These are phyloP conservation scores for Taiwanofungus camphoratus DNA, from an alignment of 1,284 basidiomycete species.

Conservation along the genomic window DNA sequence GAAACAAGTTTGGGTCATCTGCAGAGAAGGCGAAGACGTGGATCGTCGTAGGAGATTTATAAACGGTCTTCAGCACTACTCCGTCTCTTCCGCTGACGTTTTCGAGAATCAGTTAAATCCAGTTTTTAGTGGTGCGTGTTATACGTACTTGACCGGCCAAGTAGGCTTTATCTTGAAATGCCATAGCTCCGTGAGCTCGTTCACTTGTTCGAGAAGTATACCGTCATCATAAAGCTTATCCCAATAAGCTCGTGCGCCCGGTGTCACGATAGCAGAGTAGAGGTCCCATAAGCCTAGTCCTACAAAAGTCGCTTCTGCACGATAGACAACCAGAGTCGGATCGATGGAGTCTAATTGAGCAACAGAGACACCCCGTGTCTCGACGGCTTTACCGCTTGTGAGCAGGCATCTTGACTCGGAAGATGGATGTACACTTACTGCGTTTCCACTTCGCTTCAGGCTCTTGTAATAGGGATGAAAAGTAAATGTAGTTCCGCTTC, in stretches of 20 bases:
- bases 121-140: background rate
- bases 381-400: constrained; percentile 52
- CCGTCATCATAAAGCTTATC: constrained; percentile 89
- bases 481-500: constrained; percentile 95
- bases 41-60: constrained; percentile 93
- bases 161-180: constrained; percentile 83
- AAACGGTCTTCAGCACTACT: constrained; percentile 90
- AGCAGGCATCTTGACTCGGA: constrained; percentile 8
- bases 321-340: constrained; percentile 92
- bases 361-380: constrained; percentile 85
- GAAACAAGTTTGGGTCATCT: constrained; percentile 84
- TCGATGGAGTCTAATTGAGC: constrained; percentile 98
- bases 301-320: constrained; percentile 96
- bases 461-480: constrained; percentile 94
- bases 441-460: constrained; percentile 97
- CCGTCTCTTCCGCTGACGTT: constrained; percentile 76
- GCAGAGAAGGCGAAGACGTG: constrained; percentile 96
- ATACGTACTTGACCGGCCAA: constrained; percentile 84
- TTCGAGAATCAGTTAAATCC: background rate
- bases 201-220: constrained; percentile 82
- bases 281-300: constrained; percentile 96
- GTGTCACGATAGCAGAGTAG: constrained; percentile 82
- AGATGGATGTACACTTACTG: constrained; percentile 42
- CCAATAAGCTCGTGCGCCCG: constrained; percentile 82
- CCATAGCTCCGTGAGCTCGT: constrained; percentile 90